Conservation (phyloP, 1,284 basidiomycete genomes). For the Ganoderma lucidum region DNA sequence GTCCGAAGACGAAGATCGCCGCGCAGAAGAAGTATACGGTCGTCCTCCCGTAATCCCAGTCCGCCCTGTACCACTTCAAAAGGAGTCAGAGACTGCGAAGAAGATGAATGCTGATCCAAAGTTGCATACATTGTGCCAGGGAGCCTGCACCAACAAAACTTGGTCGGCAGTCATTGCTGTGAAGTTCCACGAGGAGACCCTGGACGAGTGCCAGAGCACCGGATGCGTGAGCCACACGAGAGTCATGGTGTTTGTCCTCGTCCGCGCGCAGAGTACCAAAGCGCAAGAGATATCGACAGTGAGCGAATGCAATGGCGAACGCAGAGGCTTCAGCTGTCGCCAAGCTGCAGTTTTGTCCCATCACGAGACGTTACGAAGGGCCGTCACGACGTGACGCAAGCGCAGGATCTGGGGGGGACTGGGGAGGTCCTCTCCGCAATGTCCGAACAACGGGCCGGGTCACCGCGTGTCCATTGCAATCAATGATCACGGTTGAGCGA, state of each 20-base stretch:
- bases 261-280: neutral
- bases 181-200: constrained; percentile 31
- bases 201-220: constrained; percentile 40
- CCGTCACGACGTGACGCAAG: neutral
- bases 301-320: neutral
- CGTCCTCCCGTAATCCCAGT: constrained; percentile 44
- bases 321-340: neutral
- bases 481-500: neutral
- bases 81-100: neutral
- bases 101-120: neutral
- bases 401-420: neutral
- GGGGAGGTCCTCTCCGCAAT: neutral
- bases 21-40: constrained; percentile 44
- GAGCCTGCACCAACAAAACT: constrained; percentile 25
- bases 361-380: neutral
- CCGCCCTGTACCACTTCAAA: constrained; percentile 41
- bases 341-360: neutral
- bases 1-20: constrained; percentile 33
- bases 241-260: constrained; percentile 6
- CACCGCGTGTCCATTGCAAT: neutral
- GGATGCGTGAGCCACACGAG: constrained; percentile 39
- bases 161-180: constrained; percentile 37
- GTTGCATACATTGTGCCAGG: constrained; percentile 34
- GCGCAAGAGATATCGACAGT: neutral
- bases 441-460: neutral